These are phyloP conservation scores for Pisolithus tinctorius DNA, from an alignment of 768 basidiomycete genomes.

Conservation along the genomic window DNA sequence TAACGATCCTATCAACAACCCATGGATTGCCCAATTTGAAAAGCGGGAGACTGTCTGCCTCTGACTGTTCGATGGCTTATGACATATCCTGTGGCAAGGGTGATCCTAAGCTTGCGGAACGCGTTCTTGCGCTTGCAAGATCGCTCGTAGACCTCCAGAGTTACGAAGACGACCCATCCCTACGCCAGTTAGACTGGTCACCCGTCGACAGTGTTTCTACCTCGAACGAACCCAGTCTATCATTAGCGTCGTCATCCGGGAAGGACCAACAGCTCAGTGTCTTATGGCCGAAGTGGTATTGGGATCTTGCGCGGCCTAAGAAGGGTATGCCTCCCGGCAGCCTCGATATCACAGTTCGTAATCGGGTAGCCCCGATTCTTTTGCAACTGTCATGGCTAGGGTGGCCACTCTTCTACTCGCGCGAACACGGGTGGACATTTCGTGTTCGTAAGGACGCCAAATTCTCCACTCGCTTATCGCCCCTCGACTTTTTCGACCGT, in stretches of 20 bases:
- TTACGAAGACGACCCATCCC: slow-evolving; percentile 43
- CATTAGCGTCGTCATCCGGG: slow-evolving; percentile 14
- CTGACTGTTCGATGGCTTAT: slow-evolving; percentile 38
- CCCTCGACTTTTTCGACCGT: slow-evolving; percentile 55
- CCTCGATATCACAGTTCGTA: slow-evolving; percentile 81
- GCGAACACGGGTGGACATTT: slow-evolving; percentile 88
- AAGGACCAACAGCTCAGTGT: slow-evolving; percentile 36
- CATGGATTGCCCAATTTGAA: slow-evolving; percentile 43
- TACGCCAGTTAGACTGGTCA: slow-evolving; percentile 63
- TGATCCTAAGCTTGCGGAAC: slow-evolving; percentile 25
- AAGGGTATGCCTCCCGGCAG: slow-evolving; percentile 60
- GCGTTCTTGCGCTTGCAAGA: slow-evolving; percentile 38
- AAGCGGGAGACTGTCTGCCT: slow-evolving; percentile 34
- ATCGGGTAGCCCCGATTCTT: slow-evolving; percentile 76
- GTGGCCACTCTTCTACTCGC: slow-evolving; percentile 79
- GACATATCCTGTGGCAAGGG: slow-evolving; percentile 40
- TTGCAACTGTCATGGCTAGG: slow-evolving; percentile 84
- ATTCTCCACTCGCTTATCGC: slow-evolving; percentile 38
- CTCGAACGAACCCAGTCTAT: not conserved
- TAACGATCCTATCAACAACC: slow-evolving; percentile 37
- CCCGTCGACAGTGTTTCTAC: slow-evolving; percentile 9
- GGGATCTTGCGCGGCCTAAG: slow-evolving; percentile 76
- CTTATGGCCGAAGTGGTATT: slow-evolving; percentile 96
- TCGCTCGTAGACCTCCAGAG: slow-evolving; percentile 19
- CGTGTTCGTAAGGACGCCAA: slow-evolving; percentile 52